Percentiles rank a stretch among this genome's conserved stretches.
These are phyloP conservation scores for Urtica urens DNA, from an alignment of 306 rosid species.

Conservation along the genomic window DNA sequence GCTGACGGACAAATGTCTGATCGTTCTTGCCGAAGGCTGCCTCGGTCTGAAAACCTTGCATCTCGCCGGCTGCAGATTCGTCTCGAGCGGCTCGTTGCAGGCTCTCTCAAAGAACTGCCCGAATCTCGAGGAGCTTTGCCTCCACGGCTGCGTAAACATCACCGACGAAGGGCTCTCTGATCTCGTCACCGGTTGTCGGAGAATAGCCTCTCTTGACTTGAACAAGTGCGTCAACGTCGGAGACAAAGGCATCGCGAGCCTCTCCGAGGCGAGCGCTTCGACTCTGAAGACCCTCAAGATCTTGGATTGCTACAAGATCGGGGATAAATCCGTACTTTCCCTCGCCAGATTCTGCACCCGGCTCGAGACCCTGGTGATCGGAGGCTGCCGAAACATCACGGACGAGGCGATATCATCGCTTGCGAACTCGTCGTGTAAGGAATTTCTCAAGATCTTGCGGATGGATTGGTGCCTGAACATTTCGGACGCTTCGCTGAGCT, in stretches of 20 bases:
- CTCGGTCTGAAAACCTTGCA: slow-evolving; percentile 44
- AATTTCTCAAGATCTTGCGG: slow-evolving; percentile 59
- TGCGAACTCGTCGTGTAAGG: slow-evolving; percentile 46
- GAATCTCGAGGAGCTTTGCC: slow-evolving; percentile 51
- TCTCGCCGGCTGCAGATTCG: slow-evolving; percentile 65
- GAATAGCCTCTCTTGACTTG: slow-evolving; percentile 46
- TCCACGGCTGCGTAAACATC: slow-evolving; percentile 63
- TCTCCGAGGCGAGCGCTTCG: slow-evolving; percentile 52
- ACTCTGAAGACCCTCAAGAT: slow-evolving; percentile 62
- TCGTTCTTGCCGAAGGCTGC: slow-evolving; percentile 77
- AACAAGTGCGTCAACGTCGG: slow-evolving; percentile 76
- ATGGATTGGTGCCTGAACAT: slow-evolving; percentile 93
- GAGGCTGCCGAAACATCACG: slow-evolving; percentile 79
- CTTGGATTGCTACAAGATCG: slow-evolving; percentile 76
- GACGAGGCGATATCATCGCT: slow-evolving; percentile 45
- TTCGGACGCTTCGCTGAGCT: slow-evolving; percentile 59
- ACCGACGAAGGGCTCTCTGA: slow-evolving; percentile 53
- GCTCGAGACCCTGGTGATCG: slow-evolving; percentile 68
- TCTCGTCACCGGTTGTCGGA: slow-evolving; percentile 60
- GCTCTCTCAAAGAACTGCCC: slow-evolving; percentile 61
- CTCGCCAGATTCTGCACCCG: slow-evolving; percentile 53
- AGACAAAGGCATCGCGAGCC: slow-evolving; percentile 56
- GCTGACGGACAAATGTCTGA: slow-evolving; percentile 70
- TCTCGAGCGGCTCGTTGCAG: slow-evolving; percentile 40
- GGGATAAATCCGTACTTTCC: slow-evolving; percentile 46